phyloP scores from a whole-genome alignment of 148 eudicot species.

The Oxyria digyna region DNA sequence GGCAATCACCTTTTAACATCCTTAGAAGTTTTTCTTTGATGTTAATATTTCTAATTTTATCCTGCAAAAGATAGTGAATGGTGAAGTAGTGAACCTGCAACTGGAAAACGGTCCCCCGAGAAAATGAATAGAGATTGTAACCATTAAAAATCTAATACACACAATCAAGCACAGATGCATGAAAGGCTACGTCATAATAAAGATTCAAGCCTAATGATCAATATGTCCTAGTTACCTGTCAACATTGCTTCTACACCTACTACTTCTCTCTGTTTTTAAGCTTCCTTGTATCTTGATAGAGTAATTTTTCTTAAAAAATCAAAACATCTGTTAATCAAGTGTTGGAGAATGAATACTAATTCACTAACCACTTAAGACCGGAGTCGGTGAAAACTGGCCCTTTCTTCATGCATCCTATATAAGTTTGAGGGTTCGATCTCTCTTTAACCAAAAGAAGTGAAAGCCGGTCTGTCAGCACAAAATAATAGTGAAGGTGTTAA shows the following conservation, averaged over 20 bases:
- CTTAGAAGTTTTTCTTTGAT: neutral
- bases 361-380: constrained; percentile 76
- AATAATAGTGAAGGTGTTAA: constrained; percentile 2
- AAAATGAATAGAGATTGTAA: neutral
- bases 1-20: neutral
- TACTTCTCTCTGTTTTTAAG: neutral
- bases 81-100: neutral
- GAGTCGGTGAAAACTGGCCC: constrained; percentile 94
- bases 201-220: neutral
- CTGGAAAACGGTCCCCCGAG: too few relatives aligned
- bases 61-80: neutral
- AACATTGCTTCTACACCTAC: neutral
- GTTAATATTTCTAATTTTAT: neutral
- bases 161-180: neutral
- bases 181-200: neutral
- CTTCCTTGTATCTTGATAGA: neutral
- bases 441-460: constrained; percentile 86
- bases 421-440: constrained; percentile 73
- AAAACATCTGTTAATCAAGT: neutral
- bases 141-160: neutral
- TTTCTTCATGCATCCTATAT: constrained; percentile 96
- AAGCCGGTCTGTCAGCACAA: constrained; percentile 58
- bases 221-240: neutral
- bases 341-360: neutral
- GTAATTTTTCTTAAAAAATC: neutral